Base-by-base conservation (phyloP, 768 basidiomycete genomes). In the Epithele typhae region DNA sequence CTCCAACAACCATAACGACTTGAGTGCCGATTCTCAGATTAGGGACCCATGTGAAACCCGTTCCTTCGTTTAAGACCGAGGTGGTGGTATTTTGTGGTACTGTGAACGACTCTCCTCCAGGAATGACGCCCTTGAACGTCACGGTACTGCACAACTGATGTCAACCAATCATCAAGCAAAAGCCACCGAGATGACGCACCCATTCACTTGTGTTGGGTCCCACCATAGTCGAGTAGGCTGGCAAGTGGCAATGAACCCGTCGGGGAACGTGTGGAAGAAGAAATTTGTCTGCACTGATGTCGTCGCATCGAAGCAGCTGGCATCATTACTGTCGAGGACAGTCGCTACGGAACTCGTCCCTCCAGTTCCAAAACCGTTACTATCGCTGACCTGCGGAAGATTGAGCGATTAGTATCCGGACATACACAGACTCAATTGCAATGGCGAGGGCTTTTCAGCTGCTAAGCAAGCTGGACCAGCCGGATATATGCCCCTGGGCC, bases 51-150 rank as follows among this genome's bases (percentile, higher is more conserved):
- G 57, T 61, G 53, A 89, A 87, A 1, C 88, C 87, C 7, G 75
- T 77, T 9, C 84, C 83, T 51, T 77, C 59, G 0, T 54, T 46
- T 0, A 58, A 22, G 3, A 73, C 63, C 1, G 40, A 49, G 4
- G 83, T 76, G 18, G 84, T 60, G 2, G 58, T 24, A 11, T 71
- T 71, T 52, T 73, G 50, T 1, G 84, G 83, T 37, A 91, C 76
- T 5, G 69, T 55, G 59, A 90, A 87, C 0, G 87, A 87, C 42
- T 86, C 69, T 11, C 88, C 88, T 1, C 88, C 89, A 1, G 89
- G 89, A 25, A 91, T 89, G 35, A 88, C 70, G 3, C 86, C 86
- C 21, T 78, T 68, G 60, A 87, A 86, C 25, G 62, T 73, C n/a
- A 79, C 73, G 1, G 59, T 77, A 14, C 85, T 85, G 49, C 9